Evolutionary conservation across 805 yeast genomes (phyloP).

Genomic region (Torulaspora maleeae): DNA sequence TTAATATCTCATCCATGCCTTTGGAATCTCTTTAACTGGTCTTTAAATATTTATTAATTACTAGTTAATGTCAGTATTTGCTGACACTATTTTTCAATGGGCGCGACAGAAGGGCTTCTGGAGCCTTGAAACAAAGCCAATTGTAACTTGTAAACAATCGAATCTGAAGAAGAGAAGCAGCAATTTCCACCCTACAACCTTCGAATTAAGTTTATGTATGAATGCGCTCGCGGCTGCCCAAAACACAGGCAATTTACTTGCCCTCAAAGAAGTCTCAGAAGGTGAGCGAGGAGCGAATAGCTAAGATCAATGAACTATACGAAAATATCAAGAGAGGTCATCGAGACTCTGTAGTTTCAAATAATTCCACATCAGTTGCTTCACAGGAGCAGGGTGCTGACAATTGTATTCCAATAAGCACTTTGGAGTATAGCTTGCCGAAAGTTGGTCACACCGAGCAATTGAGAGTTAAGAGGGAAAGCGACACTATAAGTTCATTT

Average conservation of each 20-base stretch:
- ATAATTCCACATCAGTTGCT: slow-evolving; percentile 20
- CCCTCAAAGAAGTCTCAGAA: slow-evolving; percentile 18
- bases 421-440: slow-evolving; percentile 5
- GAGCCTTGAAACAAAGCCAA: slow-evolving; percentile 2
- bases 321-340: slow-evolving; percentile 16
- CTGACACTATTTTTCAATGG: neutral
- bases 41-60: neutral
- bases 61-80: neutral
- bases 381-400: slow-evolving; percentile 10
- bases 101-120: neutral
- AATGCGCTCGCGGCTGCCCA: slow-evolving; percentile 10
- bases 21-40: neutral
- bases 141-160: neutral
- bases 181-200: neutral
- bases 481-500: slow-evolving; percentile 10
- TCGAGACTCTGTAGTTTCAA: slow-evolving; percentile 24
- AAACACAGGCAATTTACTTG: slow-evolving; percentile 15
- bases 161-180: neutral
- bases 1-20: slow-evolving; percentile 1
- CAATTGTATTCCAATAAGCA: slow-evolving; percentile 11
- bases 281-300: slow-evolving; percentile 25
- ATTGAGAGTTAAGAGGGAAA: slow-evolving; percentile 12
- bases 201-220: slow-evolving; percentile 11
- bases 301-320: slow-evolving; percentile 25
- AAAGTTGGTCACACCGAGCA: slow-evolving; percentile 6